Evolutionary conservation across 2,329 filamentous ascomycete species (phyloP).

Genomic region (Trichothecium sympodiale): DNA sequence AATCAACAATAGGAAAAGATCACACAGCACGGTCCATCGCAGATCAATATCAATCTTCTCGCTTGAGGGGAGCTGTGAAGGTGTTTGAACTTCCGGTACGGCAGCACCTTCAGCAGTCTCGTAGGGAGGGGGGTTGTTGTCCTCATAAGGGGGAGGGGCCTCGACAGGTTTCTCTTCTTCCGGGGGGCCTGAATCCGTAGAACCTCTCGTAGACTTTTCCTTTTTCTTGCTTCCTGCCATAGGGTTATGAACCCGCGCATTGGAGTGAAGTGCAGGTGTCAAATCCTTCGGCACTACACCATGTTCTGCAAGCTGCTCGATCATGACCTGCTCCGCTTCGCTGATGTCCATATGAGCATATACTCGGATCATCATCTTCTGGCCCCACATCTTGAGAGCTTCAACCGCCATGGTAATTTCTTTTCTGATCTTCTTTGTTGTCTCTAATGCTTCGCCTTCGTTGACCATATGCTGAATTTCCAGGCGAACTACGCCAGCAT

Average conservation of each 20-base stretch:
- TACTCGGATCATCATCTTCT: constrained; percentile 94
- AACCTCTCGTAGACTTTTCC: background rate
- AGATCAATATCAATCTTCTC: constrained; percentile 90
- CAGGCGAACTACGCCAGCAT: constrained; percentile 80
- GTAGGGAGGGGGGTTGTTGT: constrained; percentile 42
- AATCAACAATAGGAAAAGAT: constrained; percentile 90
- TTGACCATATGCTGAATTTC: constrained; percentile 69
- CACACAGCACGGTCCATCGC: constrained; percentile 92
- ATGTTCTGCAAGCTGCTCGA: constrained; percentile 89
- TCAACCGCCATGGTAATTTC: constrained; percentile 59
- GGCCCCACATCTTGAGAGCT: constrained; percentile 86
- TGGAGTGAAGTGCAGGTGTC: constrained; percentile 78
- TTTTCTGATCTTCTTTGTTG: constrained; percentile 60
- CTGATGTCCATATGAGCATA: constrained; percentile 97
- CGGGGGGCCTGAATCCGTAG: no score
- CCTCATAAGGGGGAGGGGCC: constrained; percentile 4
- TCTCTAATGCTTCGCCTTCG: constrained; percentile 51
- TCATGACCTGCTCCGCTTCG: constrained; percentile 89
- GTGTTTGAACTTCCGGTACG: constrained; percentile 68
- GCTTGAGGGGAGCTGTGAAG: constrained; percentile 70
- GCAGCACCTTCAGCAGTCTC: constrained; percentile 56
- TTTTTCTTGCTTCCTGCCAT: constrained; percentile 44
- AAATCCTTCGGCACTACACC: constrained; percentile 78
- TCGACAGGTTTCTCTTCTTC: constrained; percentile 3
- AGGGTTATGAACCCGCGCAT: constrained; percentile 86